Evolutionary conservation across 768 basidiomycete genomes (phyloP).

Genomic region (Paxillus ammoniavirescens): DNA sequence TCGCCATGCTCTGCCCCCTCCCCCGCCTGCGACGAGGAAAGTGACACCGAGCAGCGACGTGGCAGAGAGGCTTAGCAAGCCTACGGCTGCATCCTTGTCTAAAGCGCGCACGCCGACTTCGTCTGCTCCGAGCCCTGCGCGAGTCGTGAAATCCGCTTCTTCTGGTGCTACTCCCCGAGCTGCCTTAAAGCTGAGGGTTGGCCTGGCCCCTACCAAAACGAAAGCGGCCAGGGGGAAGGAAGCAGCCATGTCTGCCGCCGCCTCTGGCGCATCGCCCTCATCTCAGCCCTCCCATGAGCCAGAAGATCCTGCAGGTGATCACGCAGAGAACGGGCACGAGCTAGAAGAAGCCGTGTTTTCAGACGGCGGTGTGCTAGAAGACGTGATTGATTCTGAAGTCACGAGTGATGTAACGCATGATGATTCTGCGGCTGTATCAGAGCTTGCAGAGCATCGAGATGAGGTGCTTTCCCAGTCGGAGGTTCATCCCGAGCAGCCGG

Average conservation of each 20-base stretch:
- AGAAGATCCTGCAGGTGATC: conserved; percentile 19
- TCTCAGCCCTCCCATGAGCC: conserved; percentile 23
- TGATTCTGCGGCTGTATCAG: conserved; percentile 5
- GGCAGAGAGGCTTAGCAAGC: conserved; percentile 72
- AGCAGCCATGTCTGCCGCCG: conserved; percentile 13
- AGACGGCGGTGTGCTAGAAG: conserved; percentile 19
- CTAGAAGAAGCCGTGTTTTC: conserved; percentile 11
- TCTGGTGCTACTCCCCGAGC: conserved; percentile 28
- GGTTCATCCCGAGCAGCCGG: conserved; percentile 11
- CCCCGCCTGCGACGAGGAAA: conserved; percentile 54
- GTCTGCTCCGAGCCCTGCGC: conserved; percentile 15
- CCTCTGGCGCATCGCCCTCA: conserved; percentile 13
- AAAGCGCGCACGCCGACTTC: conserved; percentile 46
- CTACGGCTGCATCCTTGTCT: conserved; percentile 76
- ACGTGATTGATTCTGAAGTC: conserved; percentile 16
- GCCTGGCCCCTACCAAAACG: conserved; percentile 23
- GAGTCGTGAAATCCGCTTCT: conserved; percentile 29
- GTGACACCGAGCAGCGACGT: conserved; percentile 49
- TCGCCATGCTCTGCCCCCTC: conserved; percentile 48
- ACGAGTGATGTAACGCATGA: conserved; percentile 7
- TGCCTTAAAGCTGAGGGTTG: conserved; percentile 27
- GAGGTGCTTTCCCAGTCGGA: conserved; percentile 10
- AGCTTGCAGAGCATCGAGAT: conserved; percentile 4
- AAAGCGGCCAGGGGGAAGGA: conserved; percentile 22
- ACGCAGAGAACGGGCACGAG: conserved; percentile 26